These are phyloP conservation scores for Gracilaria domingensis DNA, from an alignment of 23 red algal genomes.

Conservation along the genomic window DNA sequence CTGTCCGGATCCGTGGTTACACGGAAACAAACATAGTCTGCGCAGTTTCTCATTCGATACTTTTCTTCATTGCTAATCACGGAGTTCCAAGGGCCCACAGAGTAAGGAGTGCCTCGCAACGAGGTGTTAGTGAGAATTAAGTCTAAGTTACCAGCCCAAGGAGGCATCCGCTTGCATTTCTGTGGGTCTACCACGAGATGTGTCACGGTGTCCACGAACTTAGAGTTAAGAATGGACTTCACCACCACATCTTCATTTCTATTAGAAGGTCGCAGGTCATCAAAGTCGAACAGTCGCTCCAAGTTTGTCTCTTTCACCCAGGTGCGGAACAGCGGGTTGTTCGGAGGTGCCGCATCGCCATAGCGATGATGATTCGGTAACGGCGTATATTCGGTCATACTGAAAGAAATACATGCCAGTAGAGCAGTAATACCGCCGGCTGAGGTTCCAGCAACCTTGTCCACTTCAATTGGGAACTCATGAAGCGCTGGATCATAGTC, in stretches of 20 bases:
- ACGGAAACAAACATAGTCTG: not conserved
- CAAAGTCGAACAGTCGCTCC: not conserved
- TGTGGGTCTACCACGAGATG: not conserved
- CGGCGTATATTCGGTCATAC: not conserved
- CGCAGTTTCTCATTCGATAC: slow-evolving; percentile 18
- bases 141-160: slow-evolving; percentile 12
- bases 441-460: slow-evolving; percentile 20
- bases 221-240: slow-evolving; percentile 6
- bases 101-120: slow-evolving; percentile 3
- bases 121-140: slow-evolving; percentile 1
- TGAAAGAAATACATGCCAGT: not conserved
- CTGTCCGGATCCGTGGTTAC: not conserved
- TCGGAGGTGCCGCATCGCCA: not conserved
- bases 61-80: not conserved
- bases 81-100: not conserved
- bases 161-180: not conserved
- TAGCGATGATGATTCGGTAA: not conserved
- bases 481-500: no score
- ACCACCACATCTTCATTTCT: not conserved
- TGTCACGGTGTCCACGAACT: slow-evolving; percentile 1
- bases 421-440: slow-evolving; percentile 41
- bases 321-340: slow-evolving; percentile 13
- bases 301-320: slow-evolving; percentile 12
- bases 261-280: not conserved
- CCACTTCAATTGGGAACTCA: not conserved